These are phyloP conservation scores for Bocquillonia castaneifolia DNA, from an alignment of 441 rosid species.

Conservation along the genomic window DNA sequence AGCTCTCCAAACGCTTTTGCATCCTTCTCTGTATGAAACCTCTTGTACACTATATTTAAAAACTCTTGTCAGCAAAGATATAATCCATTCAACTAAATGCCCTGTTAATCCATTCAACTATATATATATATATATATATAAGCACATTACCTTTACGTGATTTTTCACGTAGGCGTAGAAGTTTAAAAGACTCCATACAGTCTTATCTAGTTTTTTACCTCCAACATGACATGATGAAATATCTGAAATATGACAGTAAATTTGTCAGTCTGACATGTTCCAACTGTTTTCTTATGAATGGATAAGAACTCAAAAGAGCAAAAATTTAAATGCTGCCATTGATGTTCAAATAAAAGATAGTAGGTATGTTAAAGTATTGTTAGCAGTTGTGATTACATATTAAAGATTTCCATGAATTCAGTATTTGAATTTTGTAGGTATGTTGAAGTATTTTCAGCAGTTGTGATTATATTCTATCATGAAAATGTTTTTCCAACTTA, in stretches of 20 bases:
- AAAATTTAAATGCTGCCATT: slow-evolving; percentile 10
- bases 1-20: slow-evolving; percentile 62
- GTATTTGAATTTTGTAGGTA: not conserved
- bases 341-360: not conserved
- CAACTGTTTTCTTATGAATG: not conserved
- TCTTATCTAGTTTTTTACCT: slow-evolving; percentile 67
- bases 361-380: not conserved
- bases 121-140: not conserved
- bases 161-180: slow-evolving; percentile 70
- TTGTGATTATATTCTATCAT: not conserved
- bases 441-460: not conserved
- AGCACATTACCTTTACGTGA: slow-evolving; percentile 63
- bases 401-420: not conserved
- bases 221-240: slow-evolving; percentile 54
- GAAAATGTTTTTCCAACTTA: not conserved
- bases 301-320: not conserved
- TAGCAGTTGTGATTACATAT: not conserved
- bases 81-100: not conserved
- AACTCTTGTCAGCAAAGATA: slow-evolving; percentile 21
- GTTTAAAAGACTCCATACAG: slow-evolving; percentile 70
- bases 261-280: slow-evolving; percentile 4
- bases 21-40: slow-evolving; percentile 79
- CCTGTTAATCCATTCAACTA: slow-evolving; percentile 4
- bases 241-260: slow-evolving; percentile 35
- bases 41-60: slow-evolving; percentile 57